Base-by-base conservation (phyloP, 176 grass and related monocot genomes). In the Aegilops tauschii region DNA sequence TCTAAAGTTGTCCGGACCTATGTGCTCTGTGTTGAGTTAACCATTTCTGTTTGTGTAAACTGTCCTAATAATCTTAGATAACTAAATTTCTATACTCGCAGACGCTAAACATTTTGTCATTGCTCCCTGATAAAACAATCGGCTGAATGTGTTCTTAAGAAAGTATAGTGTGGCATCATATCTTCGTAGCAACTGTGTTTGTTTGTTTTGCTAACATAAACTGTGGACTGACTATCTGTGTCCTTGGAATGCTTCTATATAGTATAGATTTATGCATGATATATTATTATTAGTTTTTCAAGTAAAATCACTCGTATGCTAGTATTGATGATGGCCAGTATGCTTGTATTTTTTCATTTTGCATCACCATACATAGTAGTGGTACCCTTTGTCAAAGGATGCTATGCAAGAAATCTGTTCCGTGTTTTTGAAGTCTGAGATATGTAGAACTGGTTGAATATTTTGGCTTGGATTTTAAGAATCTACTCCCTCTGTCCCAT, bases 381-480 rank as follows among this genome's bases (percentile, higher is more conserved):
- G 23, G 29, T 36, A 44, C 12, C 44, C 80, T 69, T 54, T 25
- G 65, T 69, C 30, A 16, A 69, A 69, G 11, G 14, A 50, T 75
- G 40, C 25, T 45, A 75, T 16, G 45, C 69, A 50, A 50, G 72
- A 45, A 50, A 74, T 47, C 39, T 74, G 47, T 74, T 9, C 71
- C 3, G 6, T 6, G 12, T 16, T 75, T 25, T 9, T 50, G 42
- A 9, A 72, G 72, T 50, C 72, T 29, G 23, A 75, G 12, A 75
- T 75, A 49, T 50, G 7, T 30, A 49, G 6, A 75, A 75, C 25
- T 49, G 23, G 72, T 50, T 75, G 42, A 75, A 29, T 75, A 30
- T 49, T 75, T 72, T 75, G n/a, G 36, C 17, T 29, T 75, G 72
- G 23, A 75, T 75, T 75, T 75, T 42, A 75, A 49, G 72, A 75